These are phyloP conservation scores for Stephanodiscus minutulus DNA, from an alignment of 108 stramenopile species.

Conservation along the genomic window DNA sequence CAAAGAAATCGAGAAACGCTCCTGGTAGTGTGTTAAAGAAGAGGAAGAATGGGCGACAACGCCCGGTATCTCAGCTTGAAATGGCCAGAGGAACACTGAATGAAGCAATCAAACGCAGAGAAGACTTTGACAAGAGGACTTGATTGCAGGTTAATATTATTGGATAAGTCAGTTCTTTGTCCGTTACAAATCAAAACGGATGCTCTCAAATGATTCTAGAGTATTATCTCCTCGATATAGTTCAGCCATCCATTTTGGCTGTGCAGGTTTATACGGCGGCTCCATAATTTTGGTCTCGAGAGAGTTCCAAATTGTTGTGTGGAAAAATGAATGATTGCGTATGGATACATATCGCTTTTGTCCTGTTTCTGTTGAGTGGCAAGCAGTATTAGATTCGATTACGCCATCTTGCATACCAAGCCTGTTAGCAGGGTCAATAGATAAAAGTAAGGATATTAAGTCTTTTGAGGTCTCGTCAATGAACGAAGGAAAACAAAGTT, in stretches of 20 bases:
- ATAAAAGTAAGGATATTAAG: constrained; percentile 20
- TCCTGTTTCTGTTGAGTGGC: not conserved
- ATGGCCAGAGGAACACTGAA: constrained; percentile 1
- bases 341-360: constrained; percentile 20
- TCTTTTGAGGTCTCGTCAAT: not conserved
- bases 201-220: constrained; percentile 13
- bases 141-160: constrained; percentile 2
- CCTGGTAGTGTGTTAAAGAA: not conserved
- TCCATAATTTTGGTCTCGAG: constrained; percentile 12
- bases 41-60: constrained; percentile 4
- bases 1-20: not conserved
- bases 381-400: not conserved
- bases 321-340: constrained; percentile 19
- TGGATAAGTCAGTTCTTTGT: not conserved
- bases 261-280: constrained; percentile 18
- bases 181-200: constrained; percentile 15
- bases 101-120: constrained; percentile 13
- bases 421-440: constrained; percentile 5
- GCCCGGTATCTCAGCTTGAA: constrained; percentile 14
- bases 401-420: constrained; percentile 26
- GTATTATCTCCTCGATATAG: not conserved
- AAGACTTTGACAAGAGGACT: constrained; percentile 13
- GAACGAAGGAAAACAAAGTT: constrained; percentile 12
- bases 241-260: constrained; percentile 25
- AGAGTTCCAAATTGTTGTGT: constrained; percentile 14